Evolutionary conservation across 2,329 filamentous ascomycete genomes (phyloP).

Genomic region (Trichoderma sp.): DNA sequence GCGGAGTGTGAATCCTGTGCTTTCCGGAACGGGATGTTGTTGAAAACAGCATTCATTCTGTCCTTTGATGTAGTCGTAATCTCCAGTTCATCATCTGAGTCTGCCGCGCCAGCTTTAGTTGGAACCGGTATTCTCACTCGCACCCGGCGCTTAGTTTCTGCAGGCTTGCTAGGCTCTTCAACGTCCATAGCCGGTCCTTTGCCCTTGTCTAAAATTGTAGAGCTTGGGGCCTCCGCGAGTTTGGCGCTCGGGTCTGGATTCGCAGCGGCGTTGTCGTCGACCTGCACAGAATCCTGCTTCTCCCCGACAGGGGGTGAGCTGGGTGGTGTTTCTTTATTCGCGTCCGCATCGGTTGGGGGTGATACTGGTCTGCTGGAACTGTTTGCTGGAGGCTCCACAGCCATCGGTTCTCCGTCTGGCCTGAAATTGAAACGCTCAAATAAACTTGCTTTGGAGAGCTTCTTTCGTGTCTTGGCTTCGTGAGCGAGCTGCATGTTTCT

Average conservation of each 20-base stretch:
- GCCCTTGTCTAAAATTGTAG: slow-evolving; percentile 52
- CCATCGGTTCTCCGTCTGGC: slow-evolving; percentile 39
- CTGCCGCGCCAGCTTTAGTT: slow-evolving; percentile 42
- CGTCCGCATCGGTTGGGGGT: slow-evolving; percentile 55
- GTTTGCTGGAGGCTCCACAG: slow-evolving; percentile 39
- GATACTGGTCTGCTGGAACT: slow-evolving; percentile 60
- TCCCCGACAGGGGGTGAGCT: slow-evolving; percentile 62
- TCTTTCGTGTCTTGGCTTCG: slow-evolving; percentile 88
- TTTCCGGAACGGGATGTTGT: slow-evolving; percentile 65
- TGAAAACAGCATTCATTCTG: slow-evolving; percentile 66
- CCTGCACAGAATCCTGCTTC: slow-evolving; percentile 28
- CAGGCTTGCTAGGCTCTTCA: slow-evolving; percentile 27
- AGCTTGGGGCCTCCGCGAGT: slow-evolving; percentile 35
- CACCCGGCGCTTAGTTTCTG: slow-evolving; percentile 47
- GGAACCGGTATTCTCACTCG: slow-evolving; percentile 51
- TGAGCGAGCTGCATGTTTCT: slow-evolving; percentile 90
- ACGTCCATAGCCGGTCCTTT: slow-evolving; percentile 44
- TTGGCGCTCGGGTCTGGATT: slow-evolving; percentile 41
- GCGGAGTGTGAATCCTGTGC: slow-evolving; percentile 65
- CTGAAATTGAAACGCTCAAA: slow-evolving; percentile 83
- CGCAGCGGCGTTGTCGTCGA: slow-evolving; percentile 14
- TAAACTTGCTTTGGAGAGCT: slow-evolving; percentile 78
- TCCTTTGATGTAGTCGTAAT: slow-evolving; percentile 54
- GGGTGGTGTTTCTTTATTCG: slow-evolving; percentile 64
- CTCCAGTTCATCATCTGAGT: slow-evolving; percentile 64